Evolutionary conservation across 805 yeast species (phyloP).

Genomic region (Saccharomycopsis sp.): DNA sequence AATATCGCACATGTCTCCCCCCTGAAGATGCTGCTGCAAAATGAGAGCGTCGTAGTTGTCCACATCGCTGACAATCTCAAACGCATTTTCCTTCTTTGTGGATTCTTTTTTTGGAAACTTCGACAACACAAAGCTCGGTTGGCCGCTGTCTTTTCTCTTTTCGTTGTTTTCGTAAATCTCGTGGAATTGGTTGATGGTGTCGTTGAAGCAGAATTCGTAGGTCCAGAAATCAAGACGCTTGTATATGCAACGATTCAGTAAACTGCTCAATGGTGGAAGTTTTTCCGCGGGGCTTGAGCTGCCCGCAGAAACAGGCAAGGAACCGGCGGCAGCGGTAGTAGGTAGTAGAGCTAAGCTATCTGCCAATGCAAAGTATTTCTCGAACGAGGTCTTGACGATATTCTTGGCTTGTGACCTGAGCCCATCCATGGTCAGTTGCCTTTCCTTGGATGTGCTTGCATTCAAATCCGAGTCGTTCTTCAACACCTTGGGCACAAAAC

Average conservation of each 20-base stretch:
- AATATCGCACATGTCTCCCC: slow-evolving; percentile 54
- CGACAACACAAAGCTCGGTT: slow-evolving; percentile 6
- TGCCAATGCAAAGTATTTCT: no score
- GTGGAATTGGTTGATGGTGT: slow-evolving; percentile 15
- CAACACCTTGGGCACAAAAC: slow-evolving; percentile 2
- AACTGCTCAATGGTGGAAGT: no score
- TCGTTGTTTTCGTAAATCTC: neutral
- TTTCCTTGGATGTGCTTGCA: neutral
- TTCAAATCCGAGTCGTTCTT: neutral
- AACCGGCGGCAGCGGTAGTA: no score
- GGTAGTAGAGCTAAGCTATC: no score
- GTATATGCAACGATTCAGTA: slow-evolving; percentile 5
- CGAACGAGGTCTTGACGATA: neutral
- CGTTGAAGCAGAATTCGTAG: slow-evolving; percentile 16
- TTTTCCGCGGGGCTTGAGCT: no score
- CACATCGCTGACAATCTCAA: neutral
- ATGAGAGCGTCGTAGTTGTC: neutral
- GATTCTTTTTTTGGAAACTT: slow-evolving; percentile 1
- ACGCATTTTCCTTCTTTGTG: neutral
- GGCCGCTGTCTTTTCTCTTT: slow-evolving; percentile 1
- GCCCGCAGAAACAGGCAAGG: no score
- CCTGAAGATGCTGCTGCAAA: slow-evolving; percentile 26
- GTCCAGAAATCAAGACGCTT: slow-evolving; percentile 18
- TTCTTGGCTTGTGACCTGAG: neutral
- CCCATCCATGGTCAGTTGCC: neutral